A percentile compares a stretch with the other conserved stretches of the same genome.
These are phyloP conservation scores for Typha latifolia DNA, from an alignment of 176 grass and related monocot genomes.

Conservation along the genomic window DNA sequence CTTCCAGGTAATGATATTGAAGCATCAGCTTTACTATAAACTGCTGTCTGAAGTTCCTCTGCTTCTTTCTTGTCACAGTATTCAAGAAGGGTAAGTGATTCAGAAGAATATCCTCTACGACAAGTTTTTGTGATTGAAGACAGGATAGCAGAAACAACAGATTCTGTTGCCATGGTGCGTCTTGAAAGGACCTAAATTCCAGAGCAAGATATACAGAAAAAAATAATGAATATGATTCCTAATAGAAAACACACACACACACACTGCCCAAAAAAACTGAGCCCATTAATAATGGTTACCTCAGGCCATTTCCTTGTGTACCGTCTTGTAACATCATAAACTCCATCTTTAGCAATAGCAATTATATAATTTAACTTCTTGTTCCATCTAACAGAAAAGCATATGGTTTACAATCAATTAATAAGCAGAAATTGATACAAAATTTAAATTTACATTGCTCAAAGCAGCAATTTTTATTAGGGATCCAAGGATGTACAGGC, in stretches of 20 bases:
- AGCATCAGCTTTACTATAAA: conserved; percentile 49
- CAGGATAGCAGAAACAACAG: conserved; percentile 37
- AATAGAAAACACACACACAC: no score
- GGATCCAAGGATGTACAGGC: no score
- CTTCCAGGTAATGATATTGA: conserved; percentile 75
- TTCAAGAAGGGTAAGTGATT: conserved; percentile 34
- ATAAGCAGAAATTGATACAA: conserved; percentile 25
- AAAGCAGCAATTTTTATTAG: no score
- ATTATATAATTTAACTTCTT: conserved; percentile 91
- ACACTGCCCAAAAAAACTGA: neutral
- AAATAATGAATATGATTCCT: neutral
- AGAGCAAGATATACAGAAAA: conserved; percentile 1
- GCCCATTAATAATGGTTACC: conserved; percentile 25
- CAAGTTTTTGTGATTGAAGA: conserved; percentile 63
- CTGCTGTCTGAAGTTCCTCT: conserved; percentile 63
- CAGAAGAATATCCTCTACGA: conserved; percentile 44
- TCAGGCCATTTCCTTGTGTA: conserved; percentile 95
- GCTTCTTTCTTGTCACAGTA: conserved; percentile 58
- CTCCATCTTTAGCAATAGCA: conserved; percentile 76
- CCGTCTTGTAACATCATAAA: conserved; percentile 75
- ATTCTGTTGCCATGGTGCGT: conserved; percentile 66
- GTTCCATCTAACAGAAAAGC: conserved; percentile 60
- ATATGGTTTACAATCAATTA: conserved; percentile 15
- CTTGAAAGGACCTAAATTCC: conserved; percentile 64
- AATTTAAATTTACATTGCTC: neutral